These are phyloP conservation scores for Oryza rufipogon DNA, from an alignment of 176 grass and related monocot species.

Conservation along the genomic window DNA sequence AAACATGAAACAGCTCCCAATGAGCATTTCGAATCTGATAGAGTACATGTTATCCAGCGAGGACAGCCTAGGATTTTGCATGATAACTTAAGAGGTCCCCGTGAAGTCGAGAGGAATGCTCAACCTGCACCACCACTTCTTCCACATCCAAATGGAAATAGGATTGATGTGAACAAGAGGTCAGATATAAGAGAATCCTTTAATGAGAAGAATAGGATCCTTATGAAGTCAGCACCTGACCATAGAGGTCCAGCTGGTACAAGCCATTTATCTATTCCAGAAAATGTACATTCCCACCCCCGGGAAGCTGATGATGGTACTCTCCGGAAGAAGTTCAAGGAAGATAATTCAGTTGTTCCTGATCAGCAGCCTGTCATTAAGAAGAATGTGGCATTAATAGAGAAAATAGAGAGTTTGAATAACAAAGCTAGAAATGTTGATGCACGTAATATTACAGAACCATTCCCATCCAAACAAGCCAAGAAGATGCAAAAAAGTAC, in stretches of 20 bases:
- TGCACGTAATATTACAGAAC: conserved; percentile 41
- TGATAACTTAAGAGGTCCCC: conserved; percentile 54
- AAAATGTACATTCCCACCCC: conserved; percentile 42
- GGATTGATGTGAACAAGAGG: conserved; percentile 33
- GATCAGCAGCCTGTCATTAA: conserved; percentile 61
- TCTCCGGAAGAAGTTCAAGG: conserved; percentile 47
- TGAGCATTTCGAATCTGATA: conserved; percentile 48
- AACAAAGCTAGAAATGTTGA: conserved; percentile 78
- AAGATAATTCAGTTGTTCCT: conserved; percentile 31
- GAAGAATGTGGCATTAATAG: conserved; percentile 79
- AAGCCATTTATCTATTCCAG: conserved; percentile 19
- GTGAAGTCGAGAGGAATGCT: conserved; percentile 55
- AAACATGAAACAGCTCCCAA: conserved; percentile 52
- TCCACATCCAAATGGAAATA: conserved; percentile 45
- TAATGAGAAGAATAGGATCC: conserved; percentile 45
- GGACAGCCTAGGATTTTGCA: conserved; percentile 78
- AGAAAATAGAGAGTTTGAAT: conserved; percentile 95
- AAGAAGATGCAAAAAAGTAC: conserved; percentile 42
- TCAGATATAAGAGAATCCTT: conserved; percentile 39
- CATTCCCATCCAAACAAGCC: conserved; percentile 52
- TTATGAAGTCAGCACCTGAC: conserved; percentile 38
- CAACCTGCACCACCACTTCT: conserved; percentile 54
- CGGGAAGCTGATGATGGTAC: conserved; percentile 48
- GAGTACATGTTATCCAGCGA: conserved; percentile 50
- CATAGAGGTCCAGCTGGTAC: conserved; percentile 37